Conservation (phyloP, 176 grass and related monocot species). For the Eragrostis curvula region DNA sequence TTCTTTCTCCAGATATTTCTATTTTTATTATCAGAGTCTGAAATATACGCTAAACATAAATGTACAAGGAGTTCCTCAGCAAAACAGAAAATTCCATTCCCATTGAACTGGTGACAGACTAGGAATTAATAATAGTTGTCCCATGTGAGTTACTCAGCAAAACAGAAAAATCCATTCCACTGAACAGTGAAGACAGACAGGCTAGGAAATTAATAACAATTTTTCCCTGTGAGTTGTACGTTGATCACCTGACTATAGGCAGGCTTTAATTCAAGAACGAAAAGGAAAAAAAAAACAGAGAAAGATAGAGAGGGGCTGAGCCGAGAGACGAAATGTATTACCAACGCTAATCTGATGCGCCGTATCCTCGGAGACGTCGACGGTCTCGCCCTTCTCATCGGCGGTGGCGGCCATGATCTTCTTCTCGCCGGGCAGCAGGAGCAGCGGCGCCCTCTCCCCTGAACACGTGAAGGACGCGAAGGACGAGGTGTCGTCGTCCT, state of each 20-base stretch:
- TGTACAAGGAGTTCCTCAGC: neutral
- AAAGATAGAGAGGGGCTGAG: neutral
- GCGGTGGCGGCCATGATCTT: constrained; percentile 36
- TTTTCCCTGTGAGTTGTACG: neutral
- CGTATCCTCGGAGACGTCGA: constrained; percentile 44
- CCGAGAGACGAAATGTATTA: constrained; percentile 3
- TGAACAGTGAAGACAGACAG: no score
- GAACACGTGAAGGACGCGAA: neutral
- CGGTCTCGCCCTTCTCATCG: constrained; percentile 32
- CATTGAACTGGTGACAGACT: neutral
- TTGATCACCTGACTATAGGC: neutral
- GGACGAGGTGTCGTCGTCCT: neutral
- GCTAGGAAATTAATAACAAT: neutral
- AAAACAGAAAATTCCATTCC: constrained; percentile 2
- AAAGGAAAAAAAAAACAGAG: neutral
- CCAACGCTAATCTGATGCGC: constrained; percentile 63
- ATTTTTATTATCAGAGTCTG: neutral
- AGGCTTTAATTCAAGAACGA: neutral
- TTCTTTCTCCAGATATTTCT: neutral
- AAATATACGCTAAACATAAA: no score
- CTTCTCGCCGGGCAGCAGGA: constrained; percentile 16
- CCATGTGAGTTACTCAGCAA: neutral
- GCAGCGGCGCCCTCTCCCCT: neutral
- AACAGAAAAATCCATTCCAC: neutral
- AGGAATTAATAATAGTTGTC: neutral